Conservation (phyloP, 306 rosid genomes). For the Fragaria ananassa region DNA sequence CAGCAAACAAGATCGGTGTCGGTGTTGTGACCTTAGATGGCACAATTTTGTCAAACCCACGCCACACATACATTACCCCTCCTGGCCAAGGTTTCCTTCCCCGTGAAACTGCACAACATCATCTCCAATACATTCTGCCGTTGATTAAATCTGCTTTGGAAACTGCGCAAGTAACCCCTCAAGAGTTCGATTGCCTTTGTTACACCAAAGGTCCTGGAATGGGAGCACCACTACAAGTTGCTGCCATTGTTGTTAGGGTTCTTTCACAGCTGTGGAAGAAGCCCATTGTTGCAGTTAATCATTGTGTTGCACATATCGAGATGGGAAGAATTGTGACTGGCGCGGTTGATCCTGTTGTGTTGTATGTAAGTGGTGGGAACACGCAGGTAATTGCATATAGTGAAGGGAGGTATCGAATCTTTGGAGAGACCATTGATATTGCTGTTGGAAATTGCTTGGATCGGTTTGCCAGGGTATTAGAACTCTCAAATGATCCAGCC, state of each 20-base stretch:
- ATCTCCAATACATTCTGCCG: slow-evolving; percentile 73
- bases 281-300: slow-evolving; percentile 87
- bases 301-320: slow-evolving; percentile 93
- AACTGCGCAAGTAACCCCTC: slow-evolving; percentile 55
- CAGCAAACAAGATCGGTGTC: slow-evolving; percentile 90
- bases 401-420: slow-evolving; percentile 82
- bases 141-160: slow-evolving; percentile 66
- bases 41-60: slow-evolving; percentile 79
- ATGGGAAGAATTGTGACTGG: slow-evolving; percentile 96
- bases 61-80: slow-evolving; percentile 88
- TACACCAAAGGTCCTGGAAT: slow-evolving; percentile 95
- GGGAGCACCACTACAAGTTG: slow-evolving; percentile 89
- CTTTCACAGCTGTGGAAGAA: slow-evolving; percentile 87
- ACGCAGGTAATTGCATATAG: slow-evolving; percentile 94
- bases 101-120: slow-evolving; percentile 91
- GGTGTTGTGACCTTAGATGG: slow-evolving; percentile 83
- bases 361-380: slow-evolving; percentile 95
- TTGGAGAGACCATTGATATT: slow-evolving; percentile 94
- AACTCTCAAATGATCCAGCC: slow-evolving; percentile 81
- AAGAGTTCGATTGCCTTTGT: slow-evolving; percentile 81
- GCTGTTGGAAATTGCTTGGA: slow-evolving; percentile 97
- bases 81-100: slow-evolving; percentile 97
- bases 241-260: slow-evolving; percentile 76
- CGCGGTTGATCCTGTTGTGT: slow-evolving; percentile 84
- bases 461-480: slow-evolving; percentile 77